Evolutionary conservation across 768 basidiomycete genomes (phyloP), one percentile per base, ranked within the genome.

Genomic region (Lentinula aciculospora): DNA sequence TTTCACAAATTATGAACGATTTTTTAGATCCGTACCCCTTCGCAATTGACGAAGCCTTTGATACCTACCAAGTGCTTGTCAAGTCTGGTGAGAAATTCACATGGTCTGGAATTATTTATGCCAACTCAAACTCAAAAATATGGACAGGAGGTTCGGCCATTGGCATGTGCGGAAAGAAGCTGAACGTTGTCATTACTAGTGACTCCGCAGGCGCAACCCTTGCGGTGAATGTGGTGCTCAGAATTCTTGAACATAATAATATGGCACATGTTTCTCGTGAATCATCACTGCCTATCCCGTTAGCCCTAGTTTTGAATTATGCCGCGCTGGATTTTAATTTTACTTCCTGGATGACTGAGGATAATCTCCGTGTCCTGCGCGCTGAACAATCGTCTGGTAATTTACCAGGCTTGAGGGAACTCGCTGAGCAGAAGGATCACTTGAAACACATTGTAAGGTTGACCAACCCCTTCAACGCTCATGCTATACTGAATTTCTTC

Each of bases 201-300:
- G 97, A 99, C 73, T 98, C 96, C n/a, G 97, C 97, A 95, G 97
- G 97, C 4, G 96, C 90, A 15, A 88, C 89, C 60, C 80, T 98
- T 61, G 89, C 88, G 6, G 82, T 89, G 19, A 90, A 89, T 53
- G 84, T 94, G 53, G 83, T 97, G 69, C 76, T 92, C 72, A 91
- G 87, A 73, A 82, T 94, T 36, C 74, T 98, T 40, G 94, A 98
- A 72, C 51, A 70, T 62, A 47, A 67, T 71, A 23, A 53, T 39
- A 12, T 60, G 62, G 40, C 62, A 65, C 60, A 71, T 68, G 65
- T 68, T 64, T 68, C 65, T 60, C 72, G 69, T 15, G 74, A 69
- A 54, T 58, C 66, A 36, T 60, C 68, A 21, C 76, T 96, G 31
- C 89, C 86, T 1, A 76, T 81, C 17, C 97, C 97, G 1, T 72